A percentile compares a stretch with the other conserved stretches of the same genome.
Conservation (phyloP, 305 asterid genomes). For the Fraxinus baroniana region DNA sequence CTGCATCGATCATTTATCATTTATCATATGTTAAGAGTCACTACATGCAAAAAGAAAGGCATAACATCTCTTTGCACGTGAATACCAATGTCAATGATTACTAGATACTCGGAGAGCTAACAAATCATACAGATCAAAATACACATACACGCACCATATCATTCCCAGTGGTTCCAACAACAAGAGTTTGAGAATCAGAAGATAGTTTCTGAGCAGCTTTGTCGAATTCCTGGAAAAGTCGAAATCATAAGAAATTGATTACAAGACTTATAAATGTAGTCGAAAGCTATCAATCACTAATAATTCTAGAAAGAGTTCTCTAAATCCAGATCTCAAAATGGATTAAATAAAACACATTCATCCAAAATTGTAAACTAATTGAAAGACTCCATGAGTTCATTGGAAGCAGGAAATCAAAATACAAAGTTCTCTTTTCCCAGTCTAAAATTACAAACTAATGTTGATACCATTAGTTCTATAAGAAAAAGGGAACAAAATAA, state of each 20-base stretch:
- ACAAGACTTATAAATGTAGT: background rate
- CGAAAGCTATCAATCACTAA: background rate
- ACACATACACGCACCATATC: conserved; percentile 35
- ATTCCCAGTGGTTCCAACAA: conserved; percentile 31
- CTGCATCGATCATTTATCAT: conserved; percentile 24
- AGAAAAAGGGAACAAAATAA: too few relatives aligned
- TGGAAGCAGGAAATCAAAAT: background rate
- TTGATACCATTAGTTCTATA: background rate
- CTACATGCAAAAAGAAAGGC: background rate
- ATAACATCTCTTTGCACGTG: background rate
- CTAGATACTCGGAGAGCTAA: background rate
- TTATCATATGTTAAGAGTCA: background rate
- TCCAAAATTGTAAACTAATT: conserved; percentile 4
- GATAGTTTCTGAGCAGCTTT: conserved; percentile 21
- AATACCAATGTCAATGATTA: background rate
- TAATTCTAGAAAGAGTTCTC: background rate
- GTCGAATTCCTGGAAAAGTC: conserved; percentile 42
- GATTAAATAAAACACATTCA: background rate
- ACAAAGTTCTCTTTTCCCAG: background rate
- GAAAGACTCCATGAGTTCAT: background rate
- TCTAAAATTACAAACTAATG: background rate
- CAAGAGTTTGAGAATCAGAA: conserved; percentile 30
- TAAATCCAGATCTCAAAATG: background rate
- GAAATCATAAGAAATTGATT: conserved; percentile 3
- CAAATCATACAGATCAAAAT: background rate